Base-by-base conservation (phyloP, 1,139 yeast species). In the Schwanniomyces etchellsii region DNA sequence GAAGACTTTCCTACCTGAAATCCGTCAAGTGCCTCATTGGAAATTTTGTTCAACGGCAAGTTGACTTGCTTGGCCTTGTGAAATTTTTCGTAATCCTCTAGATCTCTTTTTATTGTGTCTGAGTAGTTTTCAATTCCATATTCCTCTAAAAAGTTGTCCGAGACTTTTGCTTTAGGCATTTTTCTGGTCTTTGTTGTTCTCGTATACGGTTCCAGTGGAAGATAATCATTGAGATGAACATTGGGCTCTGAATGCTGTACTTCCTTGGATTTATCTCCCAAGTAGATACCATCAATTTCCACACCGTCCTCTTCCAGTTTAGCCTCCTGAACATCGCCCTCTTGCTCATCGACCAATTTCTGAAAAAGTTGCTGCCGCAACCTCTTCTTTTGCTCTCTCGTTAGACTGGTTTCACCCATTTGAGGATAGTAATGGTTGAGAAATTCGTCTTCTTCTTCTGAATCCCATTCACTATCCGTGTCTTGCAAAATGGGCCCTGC, bases 341-440 rank as follows among this genome's bases (percentile, higher is more conserved):
- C 40, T 16, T 16, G 27, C 23, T 36, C 40, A 14, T 52, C 42
- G 18, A 35, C 29, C 24, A 65, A 42, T 20, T 56, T 60, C 10
- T 42, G 47, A 27, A 64, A 39, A n/a, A 66, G 59, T 39, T 60
- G 71, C 24, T 50, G 40, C 36, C 60, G 64, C 32, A 66, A 51
- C 43, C 57, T 62, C 22, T 48, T 35, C 39, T 63, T 64, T 33
- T 60, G 67, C 12, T 64, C 70, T 22, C 39, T 39, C 2, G 62
- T 47, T 28, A 64, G 45, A 23, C 55, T 58, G 2, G 38, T 33
- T 13, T 58, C 61, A 2, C 64, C 58, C n/a, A 66, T 42, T 31
- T 55, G 54, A 0, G 74, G 74, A 38, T 63, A 66, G 40, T 63
- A 64, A 32, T 63, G 64, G 36, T 57, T 57, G 26, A 67, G 49